Conservation (phyloP, 2,329 filamentous ascomycete species). For the Alternaria gaisen region DNA sequence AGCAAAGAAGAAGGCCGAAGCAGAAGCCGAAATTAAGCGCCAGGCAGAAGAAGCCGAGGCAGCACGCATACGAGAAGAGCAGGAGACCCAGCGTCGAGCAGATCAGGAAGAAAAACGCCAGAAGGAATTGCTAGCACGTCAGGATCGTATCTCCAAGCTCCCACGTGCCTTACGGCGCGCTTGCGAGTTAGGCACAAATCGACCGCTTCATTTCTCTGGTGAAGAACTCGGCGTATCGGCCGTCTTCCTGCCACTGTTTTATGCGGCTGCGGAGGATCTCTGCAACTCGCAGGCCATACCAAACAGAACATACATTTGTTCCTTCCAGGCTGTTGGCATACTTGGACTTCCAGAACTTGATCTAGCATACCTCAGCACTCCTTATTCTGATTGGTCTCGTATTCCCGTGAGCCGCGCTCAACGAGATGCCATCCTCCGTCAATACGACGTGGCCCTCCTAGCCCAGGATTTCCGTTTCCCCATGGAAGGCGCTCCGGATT, state of each 20-base stretch:
- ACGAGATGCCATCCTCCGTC: slow-evolving; percentile 47
- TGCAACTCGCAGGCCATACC: slow-evolving; percentile 25
- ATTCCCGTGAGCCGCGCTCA: slow-evolving; percentile 46
- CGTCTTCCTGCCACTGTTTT: slow-evolving; percentile 51
- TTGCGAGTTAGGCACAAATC: slow-evolving; percentile 48
- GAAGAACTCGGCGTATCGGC: slow-evolving; percentile 51
- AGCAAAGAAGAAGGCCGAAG: slow-evolving; percentile 38
- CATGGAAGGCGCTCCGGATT: slow-evolving; percentile 50
- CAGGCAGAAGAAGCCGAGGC: slow-evolving; percentile 46
- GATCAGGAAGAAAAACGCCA: slow-evolving; percentile 43
- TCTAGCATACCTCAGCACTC: slow-evolving; percentile 41
- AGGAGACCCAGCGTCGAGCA: slow-evolving; percentile 39
- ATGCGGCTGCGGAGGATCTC: slow-evolving; percentile 45
- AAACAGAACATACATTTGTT: slow-evolving; percentile 48
- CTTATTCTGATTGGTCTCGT: slow-evolving; percentile 50
- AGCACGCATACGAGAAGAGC: slow-evolving; percentile 42
- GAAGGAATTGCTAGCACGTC: slow-evolving; percentile 42
- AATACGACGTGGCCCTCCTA: slow-evolving; percentile 51
- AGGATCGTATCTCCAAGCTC: slow-evolving; percentile 47
- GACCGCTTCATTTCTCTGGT: slow-evolving; percentile 51
- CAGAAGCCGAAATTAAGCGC: slow-evolving; percentile 42
- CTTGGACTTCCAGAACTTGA: slow-evolving; percentile 53
- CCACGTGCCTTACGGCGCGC: slow-evolving; percentile 49
- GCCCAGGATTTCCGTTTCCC: slow-evolving; percentile 52
- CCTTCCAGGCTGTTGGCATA: slow-evolving; percentile 52